Base-by-base conservation (phyloP, 2,329 filamentous ascomycete species). In the Aspergillus sergii region DNA sequence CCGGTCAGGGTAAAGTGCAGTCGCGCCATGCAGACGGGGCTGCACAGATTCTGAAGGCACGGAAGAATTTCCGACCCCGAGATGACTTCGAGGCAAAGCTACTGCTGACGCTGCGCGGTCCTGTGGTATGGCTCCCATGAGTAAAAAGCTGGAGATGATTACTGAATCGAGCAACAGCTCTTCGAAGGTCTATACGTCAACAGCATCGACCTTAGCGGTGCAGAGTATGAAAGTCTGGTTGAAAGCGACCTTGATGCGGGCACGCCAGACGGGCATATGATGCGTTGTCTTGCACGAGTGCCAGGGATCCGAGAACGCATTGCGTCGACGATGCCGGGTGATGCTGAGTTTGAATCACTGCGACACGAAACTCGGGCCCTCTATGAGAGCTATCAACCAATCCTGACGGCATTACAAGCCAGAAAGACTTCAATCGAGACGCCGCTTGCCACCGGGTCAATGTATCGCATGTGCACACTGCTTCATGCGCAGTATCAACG, bases 151-250 rank as follows among this genome's bases (percentile, higher is more conserved):
- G 12, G 12, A 9, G 11, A 2, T 30, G 19, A 12, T 36, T 23
- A 32, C 51, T 55, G 30, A 55, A 41, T 8, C 14, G 9, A 14
- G 10, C 12, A 6, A 21, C 26, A 78, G 75, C 63, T 80, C 6
- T 76, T 79, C 53, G 77, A 80, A 63, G 74, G 72, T 0, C 58
- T 79, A 14, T 73, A 75, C 59, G 78, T 78, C 45, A 62, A 71
- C 4, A 70, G 66, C 26, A 79, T 80, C 28, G 60, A 71, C 7
- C 69, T 80, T 7, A 72, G 60, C 1, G 60, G 65, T 4, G 54
- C 69, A 21, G 76, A 80, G 64, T 80, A 78, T 77, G 68, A 71
- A 16, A 59, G 60, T 16, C 69, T 80, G 2, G 71, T 78, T 14
- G 67, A 60, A 21, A 78, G 66, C 59, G 69, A 76, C 10, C 65